Evolutionary conservation across 2,329 filamentous ascomycete species (phyloP).

Genomic region (Ophidiomyces ophidiicola): DNA sequence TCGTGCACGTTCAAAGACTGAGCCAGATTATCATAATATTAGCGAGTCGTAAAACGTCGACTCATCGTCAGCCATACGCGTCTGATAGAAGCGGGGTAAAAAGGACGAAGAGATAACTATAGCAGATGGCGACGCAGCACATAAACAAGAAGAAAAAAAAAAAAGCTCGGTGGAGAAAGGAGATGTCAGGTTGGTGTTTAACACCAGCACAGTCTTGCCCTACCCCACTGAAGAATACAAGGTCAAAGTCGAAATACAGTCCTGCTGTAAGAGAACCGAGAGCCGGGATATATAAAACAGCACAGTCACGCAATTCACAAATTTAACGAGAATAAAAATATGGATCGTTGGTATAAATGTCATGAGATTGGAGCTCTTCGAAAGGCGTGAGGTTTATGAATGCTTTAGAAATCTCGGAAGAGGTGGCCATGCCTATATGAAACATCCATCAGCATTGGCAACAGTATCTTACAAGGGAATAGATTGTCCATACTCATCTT

Average conservation of each 20-base stretch:
- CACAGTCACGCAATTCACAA: background rate
- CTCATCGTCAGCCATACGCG: no score
- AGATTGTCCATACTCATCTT: conserved; percentile 64
- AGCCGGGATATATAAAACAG: conserved; percentile 2
- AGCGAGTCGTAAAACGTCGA: no score
- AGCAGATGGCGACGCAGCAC: no score
- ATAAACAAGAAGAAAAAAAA: no score
- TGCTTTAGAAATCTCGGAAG: conserved; percentile 60
- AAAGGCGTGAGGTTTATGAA: background rate
- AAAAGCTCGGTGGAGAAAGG: no score
- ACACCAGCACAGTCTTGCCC: background rate
- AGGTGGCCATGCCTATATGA: conserved; percentile 56
- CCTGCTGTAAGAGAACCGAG: conserved; percentile 8
- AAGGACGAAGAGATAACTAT: no score
- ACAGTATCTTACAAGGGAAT: background rate
- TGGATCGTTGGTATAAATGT: background rate
- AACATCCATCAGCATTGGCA: conserved; percentile 3
- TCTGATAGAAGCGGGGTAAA: no score
- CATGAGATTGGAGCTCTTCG: background rate
- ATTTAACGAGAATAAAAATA: background rate
- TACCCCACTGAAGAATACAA: background rate
- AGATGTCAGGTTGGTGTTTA: no score
- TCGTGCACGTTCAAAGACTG: no score
- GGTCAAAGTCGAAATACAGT: conserved; percentile 7
- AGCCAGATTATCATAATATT: no score